A percentile compares a stretch with the other conserved stretches of the same genome.
phyloP scores from a whole-genome alignment of 345 rosid species.

The Luvunga scandens region DNA sequence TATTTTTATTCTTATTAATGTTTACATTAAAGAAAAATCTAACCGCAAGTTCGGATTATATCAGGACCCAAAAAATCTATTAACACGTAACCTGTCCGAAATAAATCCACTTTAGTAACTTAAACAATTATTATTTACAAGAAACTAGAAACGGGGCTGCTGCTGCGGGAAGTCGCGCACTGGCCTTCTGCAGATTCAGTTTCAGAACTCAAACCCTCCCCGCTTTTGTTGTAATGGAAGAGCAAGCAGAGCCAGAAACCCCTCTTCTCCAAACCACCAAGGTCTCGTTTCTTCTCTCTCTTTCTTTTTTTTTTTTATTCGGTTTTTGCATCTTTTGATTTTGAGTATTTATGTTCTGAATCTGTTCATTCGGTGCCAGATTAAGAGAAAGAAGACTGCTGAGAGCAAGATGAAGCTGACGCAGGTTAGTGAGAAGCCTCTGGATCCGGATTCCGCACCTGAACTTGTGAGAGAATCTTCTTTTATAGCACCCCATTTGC shows the following conservation, averaged over 20 bases:
- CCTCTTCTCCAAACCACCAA: not conserved
- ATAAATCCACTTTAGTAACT: not conserved
- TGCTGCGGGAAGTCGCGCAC: not conserved
- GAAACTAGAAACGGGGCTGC: constrained; percentile 4
- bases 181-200: not conserved
- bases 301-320: not conserved
- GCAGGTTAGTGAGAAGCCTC: constrained; percentile 4
- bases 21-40: not conserved
- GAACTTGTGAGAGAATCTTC: constrained; percentile 6
- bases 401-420: constrained; percentile 15
- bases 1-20: not conserved
- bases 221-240: constrained; percentile 4
- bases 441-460: constrained; percentile 6
- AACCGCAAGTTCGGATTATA: not conserved
- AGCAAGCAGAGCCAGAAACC: not conserved
- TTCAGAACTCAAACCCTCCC: not conserved
- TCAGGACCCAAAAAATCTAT: not conserved
- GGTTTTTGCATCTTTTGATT: not conserved
- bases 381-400: constrained; percentile 10
- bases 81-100: not conserved
- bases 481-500: not conserved
- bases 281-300: not conserved
- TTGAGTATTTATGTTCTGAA: not conserved
- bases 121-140: not conserved
- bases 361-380: constrained; percentile 4